Evolutionary conservation across 345 rosid species (phyloP), one percentile per base, ranked within the genome.

Genomic region (Arabidopsis arenosa): DNA sequence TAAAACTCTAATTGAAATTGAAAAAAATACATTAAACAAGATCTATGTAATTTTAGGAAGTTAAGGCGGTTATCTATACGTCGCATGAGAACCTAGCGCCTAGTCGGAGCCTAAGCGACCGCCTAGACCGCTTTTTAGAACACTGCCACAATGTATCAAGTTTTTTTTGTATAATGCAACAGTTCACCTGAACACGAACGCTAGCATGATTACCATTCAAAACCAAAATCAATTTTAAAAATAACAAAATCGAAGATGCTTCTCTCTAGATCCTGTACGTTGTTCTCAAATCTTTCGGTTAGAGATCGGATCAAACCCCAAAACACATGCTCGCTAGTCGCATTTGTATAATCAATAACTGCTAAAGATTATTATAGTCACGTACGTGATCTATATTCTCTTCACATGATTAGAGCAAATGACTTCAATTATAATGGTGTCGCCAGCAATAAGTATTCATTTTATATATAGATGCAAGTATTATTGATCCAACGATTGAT

Each of bases 231-330:
- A 44, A 14, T 68, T 13, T 36, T 36, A 21, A 51, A 26, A 13
- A 41, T 41, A 40, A 23, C 26, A 54, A 54, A 54, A n/a, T 41
- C 15, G 32, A 41, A 68, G 53, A 72, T 62, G 68, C 66, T 37
- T 49, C 35, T 49, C 51, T 62, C 35, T 73, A 10, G 77, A 64
- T 64, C 70, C 18, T 33, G 48, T 64, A 6, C 64, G 63, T 33
- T 21, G 15, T 52, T 53, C 11, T 73, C 26, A 33, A 53, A 33
- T 6, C 44, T 6, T 55, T 64, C 13, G 2, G 4, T 64, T 64
- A 64, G 48, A 64, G 77, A 74, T 74, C 65, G 21, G 58, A 74
- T 74, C 72, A 55, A 65, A 17, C 33, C 37, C 39, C 65, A 18
- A 7, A 43, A 33, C 72, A 65, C 65, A 74, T 64, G 48, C 57